Conservation (phyloP, 2,329 filamentous ascomycete genomes). For the Claviceps sp. region DNA sequence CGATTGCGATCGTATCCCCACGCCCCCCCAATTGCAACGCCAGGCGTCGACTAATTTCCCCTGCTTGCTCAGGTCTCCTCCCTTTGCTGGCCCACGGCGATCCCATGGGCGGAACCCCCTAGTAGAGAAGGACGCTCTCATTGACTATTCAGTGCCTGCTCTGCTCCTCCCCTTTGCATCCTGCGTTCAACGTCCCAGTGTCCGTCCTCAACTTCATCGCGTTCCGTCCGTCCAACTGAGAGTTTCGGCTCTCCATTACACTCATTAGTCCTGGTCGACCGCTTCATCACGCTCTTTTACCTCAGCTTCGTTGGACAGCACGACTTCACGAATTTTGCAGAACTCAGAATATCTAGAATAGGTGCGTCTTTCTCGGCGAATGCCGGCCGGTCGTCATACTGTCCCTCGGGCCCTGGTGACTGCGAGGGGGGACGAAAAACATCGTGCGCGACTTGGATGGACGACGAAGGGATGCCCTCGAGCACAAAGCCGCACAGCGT, state of each 20-base stretch:
- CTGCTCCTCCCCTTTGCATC: conserved; percentile 10
- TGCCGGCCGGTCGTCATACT: too few species aligned
- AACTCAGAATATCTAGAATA: background rate
- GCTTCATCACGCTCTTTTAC: conserved; percentile 17
- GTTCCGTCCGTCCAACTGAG: conserved; percentile 37
- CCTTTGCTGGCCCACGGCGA: background rate
- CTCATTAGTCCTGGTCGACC: conserved; percentile 28
- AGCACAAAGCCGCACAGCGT: background rate
- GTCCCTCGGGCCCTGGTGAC: background rate
- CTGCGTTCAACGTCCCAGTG: conserved; percentile 10
- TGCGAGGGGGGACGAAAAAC: background rate
- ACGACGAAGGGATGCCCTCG: background rate
- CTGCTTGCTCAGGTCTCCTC: background rate
- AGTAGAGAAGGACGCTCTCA: background rate
- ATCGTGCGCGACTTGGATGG: background rate
- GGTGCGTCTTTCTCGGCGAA: background rate
- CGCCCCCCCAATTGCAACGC: background rate
- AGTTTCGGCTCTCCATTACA: conserved; percentile 39
- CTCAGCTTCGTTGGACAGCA: conserved; percentile 14
- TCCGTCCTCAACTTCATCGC: conserved; percentile 14
- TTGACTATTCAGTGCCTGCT: conserved; percentile 2
- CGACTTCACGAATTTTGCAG: conserved; percentile 1
- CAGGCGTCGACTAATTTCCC: conserved; percentile 4
- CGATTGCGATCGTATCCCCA: background rate
- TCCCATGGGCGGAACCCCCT: background rate